Evolutionary conservation across 2,329 filamentous ascomycete species (phyloP).

Genomic region (Neonectria ditissima): DNA sequence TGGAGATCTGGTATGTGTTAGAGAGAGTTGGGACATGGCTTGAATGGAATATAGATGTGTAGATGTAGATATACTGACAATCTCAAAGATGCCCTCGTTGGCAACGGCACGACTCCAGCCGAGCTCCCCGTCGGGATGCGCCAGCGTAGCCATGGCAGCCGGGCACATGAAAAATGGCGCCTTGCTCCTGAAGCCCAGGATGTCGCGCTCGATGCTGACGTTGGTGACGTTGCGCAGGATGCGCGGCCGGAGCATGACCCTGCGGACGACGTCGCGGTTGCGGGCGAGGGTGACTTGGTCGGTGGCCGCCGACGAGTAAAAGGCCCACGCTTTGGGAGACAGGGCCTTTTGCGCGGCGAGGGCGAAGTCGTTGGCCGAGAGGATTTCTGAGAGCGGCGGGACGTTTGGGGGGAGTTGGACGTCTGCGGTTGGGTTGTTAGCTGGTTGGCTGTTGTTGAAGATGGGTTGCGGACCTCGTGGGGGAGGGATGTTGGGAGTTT

Average conservation of each 20-base stretch:
- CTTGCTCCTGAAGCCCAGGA: constrained; percentile 63
- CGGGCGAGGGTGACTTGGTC: constrained; percentile 67
- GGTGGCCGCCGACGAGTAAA: constrained; percentile 74
- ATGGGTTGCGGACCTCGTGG: constrained; percentile 33
- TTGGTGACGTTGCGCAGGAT: constrained; percentile 66
- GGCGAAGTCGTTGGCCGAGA: constrained; percentile 67
- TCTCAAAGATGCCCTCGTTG: constrained; percentile 44
- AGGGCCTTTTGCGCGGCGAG: constrained; percentile 65
- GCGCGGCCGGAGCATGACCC: constrained; percentile 70
- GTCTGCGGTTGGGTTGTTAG: constrained; percentile 19
- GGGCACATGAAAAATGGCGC: constrained; percentile 74
- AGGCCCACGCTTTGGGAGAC: constrained; percentile 75
- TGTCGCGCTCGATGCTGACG: constrained; percentile 62
- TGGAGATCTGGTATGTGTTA: constrained; percentile 37
- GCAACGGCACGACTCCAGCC: constrained; percentile 46
- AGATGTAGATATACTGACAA: constrained; percentile 24
- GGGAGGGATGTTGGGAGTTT: constrained; percentile 42
- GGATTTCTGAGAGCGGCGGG: constrained; percentile 38
- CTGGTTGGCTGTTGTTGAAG: background rate
- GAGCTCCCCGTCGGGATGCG: constrained; percentile 72
- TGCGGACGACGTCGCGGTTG: constrained; percentile 66
- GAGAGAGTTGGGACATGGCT: background rate
- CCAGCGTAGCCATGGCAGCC: constrained; percentile 72
- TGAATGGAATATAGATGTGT: accelerated
- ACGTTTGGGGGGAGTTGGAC: constrained; percentile 31